These are phyloP conservation scores for Coprinellus micaceus DNA, from an alignment of 768 basidiomycete genomes.

Conservation along the genomic window DNA sequence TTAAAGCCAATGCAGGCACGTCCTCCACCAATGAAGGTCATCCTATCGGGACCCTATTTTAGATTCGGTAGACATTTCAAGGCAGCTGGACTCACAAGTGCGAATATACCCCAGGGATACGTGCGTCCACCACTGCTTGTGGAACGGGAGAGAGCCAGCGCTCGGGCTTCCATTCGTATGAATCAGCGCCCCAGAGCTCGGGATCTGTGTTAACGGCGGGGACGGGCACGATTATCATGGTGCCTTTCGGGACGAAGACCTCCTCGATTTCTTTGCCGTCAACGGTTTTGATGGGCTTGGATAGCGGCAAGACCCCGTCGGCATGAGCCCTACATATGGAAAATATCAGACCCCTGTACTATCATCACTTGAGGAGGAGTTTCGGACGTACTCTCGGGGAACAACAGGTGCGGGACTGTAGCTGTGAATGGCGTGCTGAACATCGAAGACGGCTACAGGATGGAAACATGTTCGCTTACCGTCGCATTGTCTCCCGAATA, in stretches of 20 bases:
- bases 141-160: slow-evolving; percentile 43
- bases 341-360: too few relatives aligned
- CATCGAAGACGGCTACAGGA: background rate
- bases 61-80: background rate
- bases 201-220: slow-evolving; percentile 36
- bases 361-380: too few relatives aligned
- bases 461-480: slow-evolving; percentile 19
- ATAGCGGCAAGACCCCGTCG: slow-evolving; percentile 41
- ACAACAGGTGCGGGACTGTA: slow-evolving; percentile 22
- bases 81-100: slow-evolving; percentile 29
- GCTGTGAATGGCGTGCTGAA: slow-evolving; percentile 7
- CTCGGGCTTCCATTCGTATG: slow-evolving; percentile 49
- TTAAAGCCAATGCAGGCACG: slow-evolving; percentile 22
- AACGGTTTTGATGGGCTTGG: slow-evolving; percentile 30
- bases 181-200: slow-evolving; percentile 45
- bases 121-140: slow-evolving; percentile 29
- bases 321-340: slow-evolving; percentile 15
- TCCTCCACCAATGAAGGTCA: slow-evolving; percentile 24
- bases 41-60: slow-evolving; percentile 7
- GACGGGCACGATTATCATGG: slow-evolving; percentile 35
- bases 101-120: slow-evolving; percentile 43
- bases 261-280: slow-evolving; percentile 36
- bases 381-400: slow-evolving; percentile 21
- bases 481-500: slow-evolving; percentile 36
- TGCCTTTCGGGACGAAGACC: slow-evolving; percentile 34